These are phyloP conservation scores for Zangia roseola DNA, from an alignment of 768 basidiomycete genomes.

Conservation along the genomic window DNA sequence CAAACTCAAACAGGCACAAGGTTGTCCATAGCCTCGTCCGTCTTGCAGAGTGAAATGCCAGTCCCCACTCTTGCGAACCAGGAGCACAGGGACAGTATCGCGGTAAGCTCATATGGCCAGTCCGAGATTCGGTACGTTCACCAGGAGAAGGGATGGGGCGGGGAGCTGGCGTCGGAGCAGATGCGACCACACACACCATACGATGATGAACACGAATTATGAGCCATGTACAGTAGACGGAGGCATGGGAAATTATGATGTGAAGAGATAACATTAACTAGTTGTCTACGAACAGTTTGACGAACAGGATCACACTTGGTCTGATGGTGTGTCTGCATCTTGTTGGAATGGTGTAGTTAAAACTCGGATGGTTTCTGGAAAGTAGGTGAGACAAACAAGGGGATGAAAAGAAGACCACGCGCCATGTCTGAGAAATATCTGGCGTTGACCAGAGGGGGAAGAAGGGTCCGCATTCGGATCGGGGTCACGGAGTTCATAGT, in stretches of 20 bases:
- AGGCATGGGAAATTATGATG: not conserved
- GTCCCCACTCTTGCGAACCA: slow-evolving; percentile 29
- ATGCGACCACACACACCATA: slow-evolving; percentile 40
- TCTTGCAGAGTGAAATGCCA: slow-evolving; percentile 28
- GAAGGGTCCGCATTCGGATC: slow-evolving; percentile 62
- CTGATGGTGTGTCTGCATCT: slow-evolving; percentile 18
- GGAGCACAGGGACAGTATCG: slow-evolving; percentile 30
- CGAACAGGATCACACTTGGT: slow-evolving; percentile 16
- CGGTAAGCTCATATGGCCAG: slow-evolving; percentile 27
- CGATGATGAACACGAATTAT: slow-evolving; percentile 37
- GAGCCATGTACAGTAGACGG: slow-evolving; percentile 25
- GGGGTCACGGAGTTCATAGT: slow-evolving; percentile 73
- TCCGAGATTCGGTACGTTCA: slow-evolving; percentile 28
- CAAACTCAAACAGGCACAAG: slow-evolving; percentile 20
- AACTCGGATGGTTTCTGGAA: slow-evolving; percentile 55
- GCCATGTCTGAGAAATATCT: slow-evolving; percentile 85
- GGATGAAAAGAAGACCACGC: slow-evolving; percentile 11
- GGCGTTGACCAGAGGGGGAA: slow-evolving; percentile 71
- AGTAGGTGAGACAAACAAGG: slow-evolving; percentile 4
- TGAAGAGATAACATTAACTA: slow-evolving; percentile 1
- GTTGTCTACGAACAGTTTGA: not conserved
- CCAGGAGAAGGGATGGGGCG: slow-evolving; percentile 33
- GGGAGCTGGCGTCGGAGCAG: slow-evolving; percentile 36
- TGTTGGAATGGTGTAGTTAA: slow-evolving; percentile 35
- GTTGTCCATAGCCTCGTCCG: slow-evolving; percentile 24